Percentiles rank a stretch among this genome's conserved stretches.
Conservation (phyloP, 2,329 filamentous ascomycete genomes). For the Aspergillus ruber region DNA sequence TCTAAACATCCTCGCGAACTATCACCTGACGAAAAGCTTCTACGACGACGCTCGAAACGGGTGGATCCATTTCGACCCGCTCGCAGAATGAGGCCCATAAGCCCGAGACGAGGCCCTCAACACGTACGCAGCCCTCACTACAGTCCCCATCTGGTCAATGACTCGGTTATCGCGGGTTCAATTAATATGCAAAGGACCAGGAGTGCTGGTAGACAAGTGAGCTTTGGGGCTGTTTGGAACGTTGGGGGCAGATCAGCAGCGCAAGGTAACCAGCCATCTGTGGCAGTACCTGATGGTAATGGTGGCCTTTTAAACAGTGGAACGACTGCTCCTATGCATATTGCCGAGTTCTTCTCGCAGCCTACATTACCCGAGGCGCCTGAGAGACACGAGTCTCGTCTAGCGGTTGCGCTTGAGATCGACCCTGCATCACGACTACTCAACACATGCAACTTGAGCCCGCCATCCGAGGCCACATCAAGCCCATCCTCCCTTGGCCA, state of each 20-base stretch:
- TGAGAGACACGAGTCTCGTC: conserved; percentile 63
- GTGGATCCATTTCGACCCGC: conserved; percentile 50
- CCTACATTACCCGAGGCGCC: conserved; percentile 53
- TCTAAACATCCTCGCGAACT: conserved; percentile 45
- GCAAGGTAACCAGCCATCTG: conserved; percentile 34
- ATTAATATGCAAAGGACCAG: conserved; percentile 1
- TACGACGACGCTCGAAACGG: conserved; percentile 37
- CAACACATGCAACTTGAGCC: conserved; percentile 38
- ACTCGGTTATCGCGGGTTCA: conserved; percentile 11
- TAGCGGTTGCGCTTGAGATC: conserved; percentile 77
- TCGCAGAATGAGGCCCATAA: conserved; percentile 20
- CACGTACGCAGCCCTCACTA: conserved; percentile 20
- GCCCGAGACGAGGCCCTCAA: conserved; percentile 7
- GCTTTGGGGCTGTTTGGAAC: conserved; percentile 66
- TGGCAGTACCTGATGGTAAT: conserved; percentile 53
- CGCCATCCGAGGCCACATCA: conserved; percentile 16
- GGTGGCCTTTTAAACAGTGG: conserved; percentile 62
- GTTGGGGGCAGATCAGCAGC: conserved; percentile 64
- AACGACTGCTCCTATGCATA: conserved; percentile 62
- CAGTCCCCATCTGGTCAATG: conserved; percentile 29
- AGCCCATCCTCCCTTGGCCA: conserved; percentile 20
- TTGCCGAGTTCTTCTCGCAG: conserved; percentile 50
- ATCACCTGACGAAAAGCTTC: conserved; percentile 41
- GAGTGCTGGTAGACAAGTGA: conserved; percentile 45
- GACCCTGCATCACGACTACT: conserved; percentile 64